Percentiles rank a stretch among this genome's conserved stretches.
These are phyloP conservation scores for Urtica urens DNA, from an alignment of 306 rosid species.

Conservation along the genomic window DNA sequence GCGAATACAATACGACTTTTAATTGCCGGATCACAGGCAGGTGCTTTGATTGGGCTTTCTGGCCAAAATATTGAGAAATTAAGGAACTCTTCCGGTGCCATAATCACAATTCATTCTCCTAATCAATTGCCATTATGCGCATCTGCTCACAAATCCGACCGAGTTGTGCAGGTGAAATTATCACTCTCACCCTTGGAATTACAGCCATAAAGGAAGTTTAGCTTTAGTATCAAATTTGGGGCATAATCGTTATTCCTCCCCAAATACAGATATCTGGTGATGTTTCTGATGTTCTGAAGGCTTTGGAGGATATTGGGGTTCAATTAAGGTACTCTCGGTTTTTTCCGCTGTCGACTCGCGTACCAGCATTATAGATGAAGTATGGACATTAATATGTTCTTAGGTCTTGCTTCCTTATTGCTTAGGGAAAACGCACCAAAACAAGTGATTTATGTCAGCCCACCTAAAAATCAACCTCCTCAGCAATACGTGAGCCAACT, in stretches of 20 bases:
- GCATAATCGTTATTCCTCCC: constrained; percentile 14
- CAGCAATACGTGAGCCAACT: constrained; percentile 65
- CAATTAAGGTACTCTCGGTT: constrained; percentile 61
- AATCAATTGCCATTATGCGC: constrained; percentile 89
- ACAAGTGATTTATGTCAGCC: constrained; percentile 89
- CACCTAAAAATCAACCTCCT: constrained; percentile 67
- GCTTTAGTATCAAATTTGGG: background rate
- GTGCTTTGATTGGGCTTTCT: constrained; percentile 80
- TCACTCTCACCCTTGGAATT: constrained; percentile 14
- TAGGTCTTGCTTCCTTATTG: constrained; percentile 10
- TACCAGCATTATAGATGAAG: constrained; percentile 1
- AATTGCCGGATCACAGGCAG: constrained; percentile 96
- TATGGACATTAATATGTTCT: background rate
- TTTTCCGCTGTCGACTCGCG: constrained; percentile 5
- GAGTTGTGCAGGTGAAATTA: constrained; percentile 72
- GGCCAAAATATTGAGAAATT: constrained; percentile 87
- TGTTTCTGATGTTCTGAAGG: constrained; percentile 63
- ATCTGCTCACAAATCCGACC: constrained; percentile 93
- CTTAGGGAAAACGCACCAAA: constrained; percentile 76
- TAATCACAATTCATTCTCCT: constrained; percentile 61
- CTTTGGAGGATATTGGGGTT: constrained; percentile 76
- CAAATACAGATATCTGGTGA: constrained; percentile 74
- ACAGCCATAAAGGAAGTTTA: background rate
- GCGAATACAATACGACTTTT: constrained; percentile 87
- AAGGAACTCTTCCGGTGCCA: constrained; percentile 81